Evolutionary conservation across 345 rosid genomes (phyloP), one percentile per base, ranked within the genome.

Genomic region (Brassica rapa): DNA sequence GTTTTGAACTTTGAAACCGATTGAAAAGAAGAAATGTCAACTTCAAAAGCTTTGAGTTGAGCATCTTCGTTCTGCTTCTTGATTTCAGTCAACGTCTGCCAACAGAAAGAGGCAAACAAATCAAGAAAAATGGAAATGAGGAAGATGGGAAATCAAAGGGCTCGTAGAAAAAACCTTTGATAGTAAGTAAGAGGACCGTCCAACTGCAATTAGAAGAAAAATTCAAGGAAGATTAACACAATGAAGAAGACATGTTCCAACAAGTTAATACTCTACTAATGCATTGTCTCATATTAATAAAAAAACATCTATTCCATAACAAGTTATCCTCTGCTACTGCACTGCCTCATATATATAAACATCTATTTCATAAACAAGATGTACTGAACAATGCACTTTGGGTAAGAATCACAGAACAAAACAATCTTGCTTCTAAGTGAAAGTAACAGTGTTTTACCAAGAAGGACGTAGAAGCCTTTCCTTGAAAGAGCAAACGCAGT

Each of bases 381-480:
- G 55, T 14, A 49, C 16, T 49, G 55, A 49, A 49, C 16, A 12
- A 46, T 46, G 53, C 4, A 75, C 25, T 56, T 21, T 55, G 71
- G 0, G 3, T 9, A 3, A 10, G 29, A 21, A 10, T 23, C 24
- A 49, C 11, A 19, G 37, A 78, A 5, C 2, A 61, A 72, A 56
- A 25, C 39, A 67, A 10, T 35, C 30, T 53, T 62, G 25, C 33
- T 72, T 10, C 41, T 2, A 67, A 77, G 19, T 4, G 11, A 68
- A 77, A 15, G 43, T 25, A 66, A 56, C 15, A 68, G 8, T 56
- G 4, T 56, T 21, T 24, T 46, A 94, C 98, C 97, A 30, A 94
- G 91, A 83, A 89, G 84, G 71, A 92, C 84, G 30, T 70, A 85
- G 82, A 89, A 92, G 16, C 97, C 97, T 71, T 92, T 83, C 73